A percentile compares a stretch with the other conserved stretches of the same genome.
Conservation (phyloP, 192 early-diverging fungal species). For the Podila horticola region DNA sequence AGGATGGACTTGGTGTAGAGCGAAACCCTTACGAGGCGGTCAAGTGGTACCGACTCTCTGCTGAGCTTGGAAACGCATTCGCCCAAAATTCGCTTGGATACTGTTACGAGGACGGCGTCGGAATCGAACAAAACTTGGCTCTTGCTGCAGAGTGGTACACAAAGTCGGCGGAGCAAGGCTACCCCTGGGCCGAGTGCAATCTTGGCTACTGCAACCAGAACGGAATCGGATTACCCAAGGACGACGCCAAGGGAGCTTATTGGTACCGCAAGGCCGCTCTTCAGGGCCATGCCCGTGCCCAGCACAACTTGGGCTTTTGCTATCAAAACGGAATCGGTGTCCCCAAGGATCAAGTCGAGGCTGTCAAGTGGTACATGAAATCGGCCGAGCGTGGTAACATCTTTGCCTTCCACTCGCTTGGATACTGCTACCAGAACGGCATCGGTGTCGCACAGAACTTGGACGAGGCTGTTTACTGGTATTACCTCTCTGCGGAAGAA, state of each 20-base stretch:
- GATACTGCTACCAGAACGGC: constrained; percentile 73
- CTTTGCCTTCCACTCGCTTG: constrained; percentile 67
- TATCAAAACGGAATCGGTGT: constrained; percentile 90
- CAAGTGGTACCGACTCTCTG: constrained; percentile 74
- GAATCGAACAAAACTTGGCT: constrained; percentile 64
- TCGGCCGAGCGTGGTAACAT: constrained; percentile 67
- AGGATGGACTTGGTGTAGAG: constrained; percentile 69
- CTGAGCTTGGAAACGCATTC: constrained; percentile 81
- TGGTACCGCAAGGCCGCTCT: constrained; percentile 77
- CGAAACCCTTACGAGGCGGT: constrained; percentile 62
- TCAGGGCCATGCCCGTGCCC: constrained; percentile 72
- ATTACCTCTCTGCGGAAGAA: constrained; percentile 67
- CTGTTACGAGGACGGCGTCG: constrained; percentile 86
- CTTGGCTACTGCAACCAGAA: constrained; percentile 83
- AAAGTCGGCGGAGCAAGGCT: constrained; percentile 67
- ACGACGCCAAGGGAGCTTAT: constrained; percentile 62
- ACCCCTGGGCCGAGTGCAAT: constrained; percentile 78
- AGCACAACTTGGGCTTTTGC: constrained; percentile 83
- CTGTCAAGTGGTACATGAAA: constrained; percentile 65
- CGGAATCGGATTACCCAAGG: constrained; percentile 66
- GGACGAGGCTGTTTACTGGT: constrained; percentile 68
- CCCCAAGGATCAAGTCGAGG: constrained; percentile 57
- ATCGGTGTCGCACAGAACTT: constrained; percentile 64
- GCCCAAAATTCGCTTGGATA: constrained; percentile 89
- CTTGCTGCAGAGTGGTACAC: constrained; percentile 70